A percentile compares a stretch with the other conserved stretches of the same genome.
These are phyloP conservation scores for Gymnopilus junonius DNA, from an alignment of 768 basidiomycete species.

Conservation along the genomic window DNA sequence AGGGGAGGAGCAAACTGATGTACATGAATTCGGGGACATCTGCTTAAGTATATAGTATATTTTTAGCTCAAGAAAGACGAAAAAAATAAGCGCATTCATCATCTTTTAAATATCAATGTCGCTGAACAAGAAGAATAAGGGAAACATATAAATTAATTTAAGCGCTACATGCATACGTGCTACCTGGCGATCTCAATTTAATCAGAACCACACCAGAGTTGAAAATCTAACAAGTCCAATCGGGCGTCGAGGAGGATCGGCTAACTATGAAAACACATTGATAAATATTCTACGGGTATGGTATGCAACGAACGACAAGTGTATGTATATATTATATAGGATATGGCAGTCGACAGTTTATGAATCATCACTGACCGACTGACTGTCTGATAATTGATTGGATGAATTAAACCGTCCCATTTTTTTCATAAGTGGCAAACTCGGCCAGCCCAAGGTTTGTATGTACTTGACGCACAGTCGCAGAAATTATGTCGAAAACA, in stretches of 20 bases:
- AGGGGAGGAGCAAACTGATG: no score
- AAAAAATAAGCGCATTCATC: no score
- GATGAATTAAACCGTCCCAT: not conserved
- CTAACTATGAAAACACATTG: not conserved
- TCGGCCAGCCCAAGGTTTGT: not conserved
- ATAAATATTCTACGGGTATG: not conserved
- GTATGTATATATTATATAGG: not conserved
- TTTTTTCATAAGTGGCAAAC: not conserved
- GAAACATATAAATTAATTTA: not conserved
- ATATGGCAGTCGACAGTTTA: not conserved
- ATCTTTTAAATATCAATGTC: no score
- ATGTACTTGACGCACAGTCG: not conserved
- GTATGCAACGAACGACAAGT: not conserved
- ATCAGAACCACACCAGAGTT: no score
- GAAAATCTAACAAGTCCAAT: no score
- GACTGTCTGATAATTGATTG: not conserved
- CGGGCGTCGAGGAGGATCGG: no score
- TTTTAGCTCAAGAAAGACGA: no score
- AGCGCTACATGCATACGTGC: not conserved
- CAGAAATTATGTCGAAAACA: conserved; percentile 70
- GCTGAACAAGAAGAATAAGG: not conserved
- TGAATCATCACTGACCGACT: not conserved
- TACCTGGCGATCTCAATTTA: not conserved
- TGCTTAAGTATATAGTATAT: no score
- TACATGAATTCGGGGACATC: no score